Percentiles rank a stretch among this genome's conserved stretches.
Conservation (phyloP, 2,329 filamentous ascomycete species). For the Teratosphaeria viscida region DNA sequence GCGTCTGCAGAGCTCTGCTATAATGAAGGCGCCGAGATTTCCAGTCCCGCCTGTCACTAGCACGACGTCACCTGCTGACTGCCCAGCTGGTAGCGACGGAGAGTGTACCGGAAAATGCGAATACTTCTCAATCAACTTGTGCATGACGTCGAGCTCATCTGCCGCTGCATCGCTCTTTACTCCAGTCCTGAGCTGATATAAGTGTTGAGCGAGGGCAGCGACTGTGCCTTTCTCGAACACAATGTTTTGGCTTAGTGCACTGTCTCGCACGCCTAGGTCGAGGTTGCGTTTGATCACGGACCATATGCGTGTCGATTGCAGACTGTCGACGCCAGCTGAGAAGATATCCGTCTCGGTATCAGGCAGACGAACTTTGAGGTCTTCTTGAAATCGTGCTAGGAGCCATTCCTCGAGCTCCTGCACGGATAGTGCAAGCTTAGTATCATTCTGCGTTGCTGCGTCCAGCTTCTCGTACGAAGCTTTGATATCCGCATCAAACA, state of each 20-base stretch:
- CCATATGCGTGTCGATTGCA: constrained; percentile 42
- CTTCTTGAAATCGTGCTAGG: constrained; percentile 22
- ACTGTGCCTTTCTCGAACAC: constrained; percentile 26
- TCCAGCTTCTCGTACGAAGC: constrained; percentile 9
- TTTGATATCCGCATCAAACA: constrained; percentile 41
- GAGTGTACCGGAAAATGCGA: constrained; percentile 26
- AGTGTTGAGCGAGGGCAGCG: constrained; percentile 12
- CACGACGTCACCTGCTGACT: constrained; percentile 23
- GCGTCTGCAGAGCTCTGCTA: constrained; percentile 27
- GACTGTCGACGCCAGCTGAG: constrained; percentile 24
- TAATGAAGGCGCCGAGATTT: constrained; percentile 51
- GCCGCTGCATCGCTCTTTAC: constrained; percentile 12
- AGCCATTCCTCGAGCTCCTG: constrained; percentile 25
- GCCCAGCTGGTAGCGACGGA: not conserved
- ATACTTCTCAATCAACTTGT: constrained; percentile 22
- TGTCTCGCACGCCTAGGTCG: constrained; percentile 12
- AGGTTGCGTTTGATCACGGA: constrained; percentile 38
- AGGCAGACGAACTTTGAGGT: constrained; percentile 16
- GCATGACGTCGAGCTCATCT: constrained; percentile 27
- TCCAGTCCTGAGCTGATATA: constrained; percentile 22
- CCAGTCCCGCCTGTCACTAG: constrained; percentile 54
- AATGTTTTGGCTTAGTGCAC: constrained; percentile 18
- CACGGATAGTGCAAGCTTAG: constrained; percentile 16
- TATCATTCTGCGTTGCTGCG: constrained; percentile 7
- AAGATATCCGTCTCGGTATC: constrained; percentile 40